phyloP scores from a whole-genome alignment of 83 land plant species.

The Diphasiastrum complanatum region DNA sequence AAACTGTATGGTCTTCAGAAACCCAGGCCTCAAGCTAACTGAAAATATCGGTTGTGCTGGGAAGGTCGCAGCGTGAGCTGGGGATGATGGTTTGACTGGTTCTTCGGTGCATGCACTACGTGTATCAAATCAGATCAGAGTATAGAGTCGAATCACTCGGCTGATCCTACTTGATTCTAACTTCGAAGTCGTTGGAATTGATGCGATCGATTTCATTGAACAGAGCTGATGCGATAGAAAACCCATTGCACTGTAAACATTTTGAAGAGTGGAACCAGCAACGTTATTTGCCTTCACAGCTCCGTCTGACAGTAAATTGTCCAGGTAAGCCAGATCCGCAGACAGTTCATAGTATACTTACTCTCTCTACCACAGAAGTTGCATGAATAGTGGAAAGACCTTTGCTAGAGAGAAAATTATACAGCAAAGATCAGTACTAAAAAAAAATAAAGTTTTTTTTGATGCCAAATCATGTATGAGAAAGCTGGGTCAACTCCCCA shows the following conservation, averaged over 20 bases:
- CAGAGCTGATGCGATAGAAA: constrained; percentile 38
- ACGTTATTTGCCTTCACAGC: constrained; percentile 62
- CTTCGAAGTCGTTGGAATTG: background rate
- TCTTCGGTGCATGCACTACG: too few relatives aligned
- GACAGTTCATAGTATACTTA: constrained; percentile 65
- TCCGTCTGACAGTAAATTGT: constrained; percentile 67
- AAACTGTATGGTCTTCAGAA: too few relatives aligned
- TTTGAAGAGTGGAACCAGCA: constrained; percentile 64
- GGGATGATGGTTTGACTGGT: too few relatives aligned
- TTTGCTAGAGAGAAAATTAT: background rate
- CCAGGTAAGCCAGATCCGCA: constrained; percentile 66
- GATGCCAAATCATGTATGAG: too few relatives aligned
- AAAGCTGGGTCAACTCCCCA: background rate
- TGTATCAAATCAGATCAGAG: too few relatives aligned
- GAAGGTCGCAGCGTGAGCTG: background rate
- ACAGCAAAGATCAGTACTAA: too few relatives aligned
- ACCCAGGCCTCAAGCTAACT: too few relatives aligned
- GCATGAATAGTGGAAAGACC: background rate
- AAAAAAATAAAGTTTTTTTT: too few relatives aligned
- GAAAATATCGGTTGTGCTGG: too few relatives aligned
- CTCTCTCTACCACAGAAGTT: constrained; percentile 37
- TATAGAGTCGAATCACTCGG: too few relatives aligned
- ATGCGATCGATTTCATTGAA: background rate
- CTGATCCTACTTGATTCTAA: too few relatives aligned
- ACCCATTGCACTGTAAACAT: constrained; percentile 92